Percentiles rank a stretch among this genome's conserved stretches.
phyloP scores from a whole-genome alignment of 768 basidiomycete species.

The Rhizopogon rudus region DNA sequence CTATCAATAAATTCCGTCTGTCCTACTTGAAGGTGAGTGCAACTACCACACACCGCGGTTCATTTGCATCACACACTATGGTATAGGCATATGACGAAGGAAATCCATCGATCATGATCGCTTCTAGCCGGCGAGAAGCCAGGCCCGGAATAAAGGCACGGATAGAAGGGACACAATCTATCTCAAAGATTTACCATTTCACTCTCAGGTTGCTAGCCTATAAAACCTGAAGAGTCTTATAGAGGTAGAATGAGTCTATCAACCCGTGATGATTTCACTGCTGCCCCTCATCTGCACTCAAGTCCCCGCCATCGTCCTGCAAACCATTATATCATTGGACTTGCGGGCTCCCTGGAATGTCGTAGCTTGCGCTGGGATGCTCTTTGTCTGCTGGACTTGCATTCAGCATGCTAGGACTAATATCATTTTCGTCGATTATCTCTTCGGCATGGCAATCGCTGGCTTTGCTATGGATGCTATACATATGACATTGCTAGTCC shows the following conservation, averaged over 20 bases:
- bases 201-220: neutral
- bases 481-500: constrained; percentile 25
- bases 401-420: neutral
- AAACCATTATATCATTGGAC: neutral
- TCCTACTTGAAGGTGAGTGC: neutral
- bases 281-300: neutral
- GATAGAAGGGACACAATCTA: neutral
- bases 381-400: neutral
- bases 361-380: neutral
- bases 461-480: constrained; percentile 22
- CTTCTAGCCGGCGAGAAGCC: neutral
- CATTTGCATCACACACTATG: neutral
- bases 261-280: neutral
- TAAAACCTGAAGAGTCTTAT: neutral
- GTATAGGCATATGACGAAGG: neutral
- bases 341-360: neutral
- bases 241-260: neutral
- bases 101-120: neutral
- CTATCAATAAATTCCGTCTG: neutral
- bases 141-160: neutral
- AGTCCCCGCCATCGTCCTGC: neutral
- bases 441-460: constrained; percentile 5
- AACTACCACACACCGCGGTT: neutral
- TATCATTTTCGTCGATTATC: neutral
- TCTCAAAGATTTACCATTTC: neutral